Evolutionary conservation across 371 early-diverging fungal species (phyloP).

Genomic region (Phascolomyces articulosus): DNA sequence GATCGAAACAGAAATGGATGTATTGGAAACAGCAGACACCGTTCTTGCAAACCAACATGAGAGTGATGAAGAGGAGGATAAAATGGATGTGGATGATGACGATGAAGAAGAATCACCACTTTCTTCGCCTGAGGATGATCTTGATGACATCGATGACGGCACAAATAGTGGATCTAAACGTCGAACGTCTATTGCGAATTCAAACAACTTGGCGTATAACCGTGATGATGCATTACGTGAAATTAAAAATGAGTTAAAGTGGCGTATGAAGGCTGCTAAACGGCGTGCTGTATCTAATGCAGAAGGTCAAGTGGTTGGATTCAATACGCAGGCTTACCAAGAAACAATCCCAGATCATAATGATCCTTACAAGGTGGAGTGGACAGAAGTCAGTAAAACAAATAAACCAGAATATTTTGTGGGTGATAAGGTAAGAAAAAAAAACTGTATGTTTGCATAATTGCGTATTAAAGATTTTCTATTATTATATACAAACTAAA

Average conservation of each 20-base stretch:
- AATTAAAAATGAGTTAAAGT: slow-evolving; percentile 65
- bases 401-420: slow-evolving; percentile 50
- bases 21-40: slow-evolving; percentile 10
- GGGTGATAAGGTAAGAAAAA: slow-evolving; percentile 71
- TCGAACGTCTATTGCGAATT: slow-evolving; percentile 13
- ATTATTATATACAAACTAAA: too few species aligned
- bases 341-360: slow-evolving; percentile 86
- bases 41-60: neutral
- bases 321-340: slow-evolving; percentile 67
- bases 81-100: slow-evolving; percentile 19
- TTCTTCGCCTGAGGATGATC: slow-evolving; percentile 2
- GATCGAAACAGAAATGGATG: slow-evolving; percentile 23
- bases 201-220: slow-evolving; percentile 7
- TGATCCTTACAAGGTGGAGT: slow-evolving; percentile 88
- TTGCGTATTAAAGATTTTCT: too few species aligned
- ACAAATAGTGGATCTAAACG: neutral
- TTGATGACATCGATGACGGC: neutral
- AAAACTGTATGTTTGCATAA: neutral
- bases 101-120: slow-evolving; percentile 8
- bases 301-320: slow-evolving; percentile 68
- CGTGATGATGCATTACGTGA: slow-evolving; percentile 43
- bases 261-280: slow-evolving; percentile 81
- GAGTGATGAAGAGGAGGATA: slow-evolving; percentile 10
- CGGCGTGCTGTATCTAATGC: slow-evolving; percentile 79
- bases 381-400: slow-evolving; percentile 58